Conservation (phyloP, 192 early-diverging fungal species). For the Coemansia biformis region DNA sequence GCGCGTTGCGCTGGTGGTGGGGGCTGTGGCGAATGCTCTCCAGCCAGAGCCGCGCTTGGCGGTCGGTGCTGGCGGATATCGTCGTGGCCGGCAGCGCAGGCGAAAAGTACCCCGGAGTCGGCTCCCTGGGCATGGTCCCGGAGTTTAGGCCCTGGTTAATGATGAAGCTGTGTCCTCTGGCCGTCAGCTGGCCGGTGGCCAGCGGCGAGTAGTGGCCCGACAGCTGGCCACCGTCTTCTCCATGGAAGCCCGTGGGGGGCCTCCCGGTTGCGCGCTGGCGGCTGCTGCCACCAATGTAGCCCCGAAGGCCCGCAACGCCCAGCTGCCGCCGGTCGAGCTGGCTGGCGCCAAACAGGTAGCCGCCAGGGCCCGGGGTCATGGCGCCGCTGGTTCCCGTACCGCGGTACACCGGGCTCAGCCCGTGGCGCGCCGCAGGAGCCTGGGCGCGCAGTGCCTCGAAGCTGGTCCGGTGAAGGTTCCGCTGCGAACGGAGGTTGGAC, state of each 20-base stretch:
- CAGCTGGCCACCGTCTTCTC: slow-evolving; percentile 12
- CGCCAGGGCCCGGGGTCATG: slow-evolving; percentile 25
- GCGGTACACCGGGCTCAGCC: slow-evolving; percentile 27
- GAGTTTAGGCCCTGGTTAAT: slow-evolving; percentile 11
- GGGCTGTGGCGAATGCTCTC: slow-evolving; percentile 1
- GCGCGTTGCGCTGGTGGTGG: slow-evolving; percentile 4
- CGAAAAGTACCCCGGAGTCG: slow-evolving; percentile 18
- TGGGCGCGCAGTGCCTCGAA: slow-evolving; percentile 29
- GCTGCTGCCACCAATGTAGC: slow-evolving; percentile 36
- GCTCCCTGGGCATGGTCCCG: slow-evolving; percentile 42
- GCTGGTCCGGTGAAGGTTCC: slow-evolving; percentile 28
- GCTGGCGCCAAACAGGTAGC: slow-evolving; percentile 2
- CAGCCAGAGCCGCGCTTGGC: slow-evolving; percentile 9
- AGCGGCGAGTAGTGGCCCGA: slow-evolving; percentile 30
- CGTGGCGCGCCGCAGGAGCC: slow-evolving; percentile 13
- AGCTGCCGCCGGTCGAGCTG: slow-evolving; percentile 27
- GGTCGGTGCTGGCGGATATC: not conserved
- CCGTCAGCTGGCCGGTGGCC: slow-evolving; percentile 6
- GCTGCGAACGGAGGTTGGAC: slow-evolving; percentile 31
- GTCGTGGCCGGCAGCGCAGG: slow-evolving; percentile 14
- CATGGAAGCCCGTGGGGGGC: slow-evolving; percentile 4
- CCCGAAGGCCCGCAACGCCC: slow-evolving; percentile 43
- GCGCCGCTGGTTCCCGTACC: slow-evolving; percentile 24
- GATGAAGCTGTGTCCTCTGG: slow-evolving; percentile 10
- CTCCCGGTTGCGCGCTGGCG: slow-evolving; percentile 15